Evolutionary conservation across 805 yeast species (phyloP).

Genomic region (Debaryomyces tyrocola): DNA sequence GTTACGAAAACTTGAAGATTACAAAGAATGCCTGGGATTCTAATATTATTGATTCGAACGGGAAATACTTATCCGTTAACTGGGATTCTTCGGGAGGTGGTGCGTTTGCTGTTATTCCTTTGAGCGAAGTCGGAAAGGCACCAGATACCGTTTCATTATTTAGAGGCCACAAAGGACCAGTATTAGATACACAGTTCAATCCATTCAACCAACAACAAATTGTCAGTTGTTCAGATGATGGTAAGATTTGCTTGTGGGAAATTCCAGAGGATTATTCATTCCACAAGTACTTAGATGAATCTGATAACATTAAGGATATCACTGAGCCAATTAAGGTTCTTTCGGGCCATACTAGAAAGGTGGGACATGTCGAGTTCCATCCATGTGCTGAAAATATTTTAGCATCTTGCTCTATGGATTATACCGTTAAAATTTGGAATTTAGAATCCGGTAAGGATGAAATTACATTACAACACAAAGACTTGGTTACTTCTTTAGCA

Average conservation of each 20-base stretch:
- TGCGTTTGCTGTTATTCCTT: constrained; percentile 91
- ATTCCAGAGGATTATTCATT: constrained; percentile 82
- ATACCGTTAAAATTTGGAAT: constrained; percentile 90
- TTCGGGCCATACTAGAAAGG: constrained; percentile 88
- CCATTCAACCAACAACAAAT: constrained; percentile 79
- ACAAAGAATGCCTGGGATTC: constrained; percentile 97
- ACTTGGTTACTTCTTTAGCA: constrained; percentile 88
- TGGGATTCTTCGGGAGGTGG: constrained; percentile 98
- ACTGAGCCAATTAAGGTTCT: constrained; percentile 64
- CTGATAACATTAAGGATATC: constrained; percentile 65
- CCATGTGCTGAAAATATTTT: constrained; percentile 85
- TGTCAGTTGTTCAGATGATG: constrained; percentile 79
- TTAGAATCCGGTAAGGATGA: constrained; percentile 69
- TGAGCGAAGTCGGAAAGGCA: constrained; percentile 82
- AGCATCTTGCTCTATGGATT: constrained; percentile 89
- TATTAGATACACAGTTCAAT: constrained; percentile 91
- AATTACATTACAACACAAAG: constrained; percentile 79
- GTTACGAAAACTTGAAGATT: constrained; percentile 72
- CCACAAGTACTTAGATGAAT: constrained; percentile 51
- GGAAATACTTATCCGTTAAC: constrained; percentile 80
- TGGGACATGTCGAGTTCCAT: constrained; percentile 87
- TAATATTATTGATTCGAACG: constrained; percentile 82
- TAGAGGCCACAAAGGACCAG: constrained; percentile 94
- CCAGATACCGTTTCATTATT: constrained; percentile 93
- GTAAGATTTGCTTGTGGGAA: constrained; percentile 80